Base-by-base conservation (phyloP, 106 monocot species). In the Cymbidium sinense region DNA sequence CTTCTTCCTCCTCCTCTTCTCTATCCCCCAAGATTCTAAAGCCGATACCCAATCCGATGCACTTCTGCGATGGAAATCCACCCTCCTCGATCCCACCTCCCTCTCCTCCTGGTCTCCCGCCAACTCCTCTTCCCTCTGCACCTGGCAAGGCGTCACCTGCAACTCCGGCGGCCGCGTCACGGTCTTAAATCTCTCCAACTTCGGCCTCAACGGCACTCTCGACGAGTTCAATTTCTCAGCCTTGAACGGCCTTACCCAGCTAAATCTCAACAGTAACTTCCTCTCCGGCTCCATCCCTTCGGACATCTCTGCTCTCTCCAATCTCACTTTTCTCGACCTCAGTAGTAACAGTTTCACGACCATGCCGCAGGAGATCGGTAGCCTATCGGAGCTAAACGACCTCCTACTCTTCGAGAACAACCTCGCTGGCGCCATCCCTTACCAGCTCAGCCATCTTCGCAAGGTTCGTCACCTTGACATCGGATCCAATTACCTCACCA, bases 381-480 rank as follows among this genome's bases (percentile, higher is more conserved):
- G 88, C 34, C 80, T 91, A 34, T 75, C 87, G 6, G 18, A 54
- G 0, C 86, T 96, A 74, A 47, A 28, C 27, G 75, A 70, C 79
- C 80, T 96, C 21, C 73, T 83, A 11, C 12, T 96, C 62, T 91
- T 83, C 83, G 86, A 93, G 77, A 96, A 96, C 83, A 91, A 93
- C 77, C 87, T 96, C 72, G 83, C 74, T 37, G 93, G 89, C 2
- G 64, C 43, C n/a, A 88, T 96, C 21, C 96, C 93, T 31, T 17
- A 85, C 5, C 75, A 79, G 30, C 81, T 96, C 36, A 93, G 96
- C 11, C 70, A 75, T 29, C 52, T 96, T 1, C 6, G 34, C 21
- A 75, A 73, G 50, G 73, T 90, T 12, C 74, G 20, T 28, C 50
- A 82, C 28, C 28, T 93, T 0, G 91, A 94, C 34, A 78, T 94